Evolutionary conservation across 345 rosid species (phyloP).

Genomic region (Arabis alpina): DNA sequence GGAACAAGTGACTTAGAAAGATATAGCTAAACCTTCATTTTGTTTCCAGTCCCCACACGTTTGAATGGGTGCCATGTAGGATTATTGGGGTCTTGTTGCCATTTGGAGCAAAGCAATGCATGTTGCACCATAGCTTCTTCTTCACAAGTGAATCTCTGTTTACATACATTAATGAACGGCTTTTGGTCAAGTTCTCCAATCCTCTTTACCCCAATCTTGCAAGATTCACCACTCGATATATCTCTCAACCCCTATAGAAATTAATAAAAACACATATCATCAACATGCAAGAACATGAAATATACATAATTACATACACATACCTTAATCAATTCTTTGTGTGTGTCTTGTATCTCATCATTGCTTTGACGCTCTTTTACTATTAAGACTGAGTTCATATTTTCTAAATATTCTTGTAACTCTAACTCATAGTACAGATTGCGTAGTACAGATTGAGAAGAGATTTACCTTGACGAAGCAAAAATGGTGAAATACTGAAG

Average conservation of each 20-base stretch:
- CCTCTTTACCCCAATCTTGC: constrained; percentile 65
- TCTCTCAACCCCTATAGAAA: constrained; percentile 54
- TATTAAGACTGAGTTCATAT: too few relatives aligned
- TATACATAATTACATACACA: background rate
- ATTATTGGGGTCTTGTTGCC: constrained; percentile 71
- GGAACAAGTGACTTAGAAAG: background rate
- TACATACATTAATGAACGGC: constrained; percentile 59
- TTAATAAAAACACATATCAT: too few relatives aligned
- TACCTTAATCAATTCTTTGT: too few relatives aligned
- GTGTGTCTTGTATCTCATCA: too few relatives aligned
- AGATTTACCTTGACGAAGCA: too few relatives aligned
- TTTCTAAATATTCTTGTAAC: too few relatives aligned
- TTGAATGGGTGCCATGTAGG: constrained; percentile 74
- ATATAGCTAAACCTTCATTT: constrained; percentile 19
- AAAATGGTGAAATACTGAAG: too few relatives aligned
- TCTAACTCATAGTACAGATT: too few relatives aligned
- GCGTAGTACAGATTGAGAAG: too few relatives aligned
- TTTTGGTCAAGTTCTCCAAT: constrained; percentile 82
- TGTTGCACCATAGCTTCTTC: constrained; percentile 63
- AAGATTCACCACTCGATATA: constrained; percentile 35
- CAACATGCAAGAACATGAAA: too few relatives aligned
- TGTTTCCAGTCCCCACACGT: constrained; percentile 46
- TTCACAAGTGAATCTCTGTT: constrained; percentile 42
- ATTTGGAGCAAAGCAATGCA: constrained; percentile 55
- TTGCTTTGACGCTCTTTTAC: too few relatives aligned